Evolutionary conservation across 2,329 filamentous ascomycete species (phyloP).

Genomic region (Neopestalotiopsis clavispora): DNA sequence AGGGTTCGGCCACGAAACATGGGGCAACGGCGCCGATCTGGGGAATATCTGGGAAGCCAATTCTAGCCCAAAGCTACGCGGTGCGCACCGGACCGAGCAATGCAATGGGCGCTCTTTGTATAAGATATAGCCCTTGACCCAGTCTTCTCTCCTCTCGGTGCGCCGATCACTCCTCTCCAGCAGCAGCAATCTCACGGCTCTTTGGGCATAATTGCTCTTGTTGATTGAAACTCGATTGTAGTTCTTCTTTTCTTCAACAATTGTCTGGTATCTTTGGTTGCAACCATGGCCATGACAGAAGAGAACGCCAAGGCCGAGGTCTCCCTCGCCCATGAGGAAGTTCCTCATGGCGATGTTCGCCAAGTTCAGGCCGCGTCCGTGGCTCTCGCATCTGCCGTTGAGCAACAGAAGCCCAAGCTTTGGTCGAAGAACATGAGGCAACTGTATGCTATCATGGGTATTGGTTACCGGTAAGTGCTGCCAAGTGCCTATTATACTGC

Average conservation of each 20-base stretch:
- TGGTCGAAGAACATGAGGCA: conserved; percentile 40
- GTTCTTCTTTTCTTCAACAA: not conserved
- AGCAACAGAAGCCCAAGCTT: conserved; percentile 39
- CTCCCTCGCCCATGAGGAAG: conserved; percentile 30
- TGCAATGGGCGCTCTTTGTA: not conserved
- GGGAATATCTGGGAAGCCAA: conserved; percentile 3
- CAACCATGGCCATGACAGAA: conserved; percentile 22
- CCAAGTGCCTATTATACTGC: not conserved
- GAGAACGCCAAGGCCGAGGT: conserved; percentile 25
- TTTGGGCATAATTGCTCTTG: not conserved
- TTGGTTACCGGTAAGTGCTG: conserved; percentile 36
- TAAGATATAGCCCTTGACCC: not conserved
- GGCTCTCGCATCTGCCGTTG: conserved; percentile 39
- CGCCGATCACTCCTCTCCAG: conserved; percentile 1
- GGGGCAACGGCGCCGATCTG: conserved; percentile 11
- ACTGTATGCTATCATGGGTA: conserved; percentile 42
- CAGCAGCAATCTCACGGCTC: not conserved
- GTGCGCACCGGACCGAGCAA: conserved; percentile 17
- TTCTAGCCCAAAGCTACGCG: conserved; percentile 1
- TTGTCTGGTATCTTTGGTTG: not conserved
- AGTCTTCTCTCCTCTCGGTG: not conserved
- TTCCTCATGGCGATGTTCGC: conserved; percentile 29
- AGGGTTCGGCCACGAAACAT: not conserved
- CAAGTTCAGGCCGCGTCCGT: conserved; percentile 42
- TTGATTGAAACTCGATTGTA: not conserved